These are phyloP conservation scores for Boechera divaricarpa DNA, from an alignment of 345 rosid genomes.

Conservation along the genomic window DNA sequence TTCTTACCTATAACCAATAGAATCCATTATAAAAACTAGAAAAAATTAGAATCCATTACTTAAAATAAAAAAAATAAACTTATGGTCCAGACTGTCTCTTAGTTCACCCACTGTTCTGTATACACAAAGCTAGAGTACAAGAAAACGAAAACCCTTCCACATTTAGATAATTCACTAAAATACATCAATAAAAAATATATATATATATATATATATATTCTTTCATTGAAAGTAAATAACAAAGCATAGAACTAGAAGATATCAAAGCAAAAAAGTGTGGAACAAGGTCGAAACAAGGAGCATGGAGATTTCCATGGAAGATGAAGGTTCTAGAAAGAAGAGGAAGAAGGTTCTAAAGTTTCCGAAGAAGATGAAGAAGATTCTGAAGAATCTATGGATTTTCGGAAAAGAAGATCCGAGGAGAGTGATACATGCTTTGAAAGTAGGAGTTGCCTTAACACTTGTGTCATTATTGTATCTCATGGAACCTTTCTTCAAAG, in stretches of 20 bases:
- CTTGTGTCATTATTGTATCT: slow-evolving; percentile 73
- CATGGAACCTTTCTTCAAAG: slow-evolving; percentile 65
- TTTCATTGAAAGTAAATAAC: slow-evolving; percentile 19
- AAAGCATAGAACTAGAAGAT: not conserved
- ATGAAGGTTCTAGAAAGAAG: slow-evolving; percentile 30
- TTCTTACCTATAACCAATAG: too few species aligned
- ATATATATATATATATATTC: not conserved
- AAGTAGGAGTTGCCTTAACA: slow-evolving; percentile 79
- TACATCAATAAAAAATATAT: not conserved
- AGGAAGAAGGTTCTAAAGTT: not conserved
- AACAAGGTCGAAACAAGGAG: slow-evolving; percentile 48
- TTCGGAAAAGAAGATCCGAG: slow-evolving; percentile 80
- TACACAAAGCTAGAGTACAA: not conserved
- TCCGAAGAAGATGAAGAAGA: not conserved
- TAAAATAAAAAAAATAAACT: not conserved
- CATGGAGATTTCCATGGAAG: slow-evolving; percentile 39
- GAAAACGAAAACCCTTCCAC: not conserved
- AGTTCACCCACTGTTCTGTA: slow-evolving; percentile 28
- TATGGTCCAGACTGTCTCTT: slow-evolving; percentile 2
- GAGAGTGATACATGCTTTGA: slow-evolving; percentile 68
- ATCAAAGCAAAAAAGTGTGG: slow-evolving; percentile 38
- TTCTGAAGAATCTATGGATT: slow-evolving; percentile 43
- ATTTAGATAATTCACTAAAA: not conserved
- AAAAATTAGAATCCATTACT: not conserved
- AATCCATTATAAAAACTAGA: too few species aligned